Percentiles rank a stretch among this genome's conserved stretches.
Conservation (phyloP, 305 asterid genomes). For the Rubia peregrina region DNA sequence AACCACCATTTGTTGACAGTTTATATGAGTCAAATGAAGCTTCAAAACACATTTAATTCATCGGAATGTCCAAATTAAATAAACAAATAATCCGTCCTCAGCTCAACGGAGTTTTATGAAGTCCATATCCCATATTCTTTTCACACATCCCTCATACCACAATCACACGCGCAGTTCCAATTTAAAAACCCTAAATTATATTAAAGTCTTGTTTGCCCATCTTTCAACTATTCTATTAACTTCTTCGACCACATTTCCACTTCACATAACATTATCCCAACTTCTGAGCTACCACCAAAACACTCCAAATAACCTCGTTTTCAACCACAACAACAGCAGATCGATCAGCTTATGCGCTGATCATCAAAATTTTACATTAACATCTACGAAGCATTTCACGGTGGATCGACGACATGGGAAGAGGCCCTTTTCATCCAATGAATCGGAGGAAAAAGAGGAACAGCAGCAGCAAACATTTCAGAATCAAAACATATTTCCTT, state of each 20-base stretch:
- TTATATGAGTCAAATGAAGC: background rate
- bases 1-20: background rate
- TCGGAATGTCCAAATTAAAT: background rate
- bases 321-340: background rate
- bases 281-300: background rate
- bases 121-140: background rate
- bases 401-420: conserved; percentile 56
- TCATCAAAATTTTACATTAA: background rate
- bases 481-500: conserved; percentile 23
- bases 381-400: background rate
- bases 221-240: background rate
- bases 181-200: background rate
- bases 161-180: background rate
- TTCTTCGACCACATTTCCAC: background rate
- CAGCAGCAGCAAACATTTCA: background rate
- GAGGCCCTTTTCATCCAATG: conserved; percentile 46
- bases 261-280: background rate
- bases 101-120: background rate
- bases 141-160: conserved; percentile 4
- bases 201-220: background rate
- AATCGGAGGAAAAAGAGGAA: conserved; percentile 38
- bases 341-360: background rate
- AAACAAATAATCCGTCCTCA: background rate
- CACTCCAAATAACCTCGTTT: background rate
- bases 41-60: background rate